These are phyloP conservation scores for Avena insularis DNA, from an alignment of 176 grass and related monocot species.

Conservation along the genomic window DNA sequence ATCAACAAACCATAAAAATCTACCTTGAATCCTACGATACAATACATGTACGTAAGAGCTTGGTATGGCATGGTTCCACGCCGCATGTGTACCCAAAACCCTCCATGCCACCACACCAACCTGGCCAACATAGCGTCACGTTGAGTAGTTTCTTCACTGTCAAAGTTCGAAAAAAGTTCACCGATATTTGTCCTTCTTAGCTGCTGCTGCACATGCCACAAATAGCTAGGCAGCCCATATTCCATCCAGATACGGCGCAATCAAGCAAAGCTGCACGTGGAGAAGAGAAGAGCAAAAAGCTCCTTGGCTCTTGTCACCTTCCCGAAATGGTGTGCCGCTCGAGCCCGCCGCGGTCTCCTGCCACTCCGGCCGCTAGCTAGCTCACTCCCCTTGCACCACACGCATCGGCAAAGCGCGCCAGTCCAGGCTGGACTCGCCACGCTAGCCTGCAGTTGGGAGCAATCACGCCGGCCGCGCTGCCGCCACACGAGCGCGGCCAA, in stretches of 20 bases:
- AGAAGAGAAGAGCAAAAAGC: not conserved
- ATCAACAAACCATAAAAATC: not conserved
- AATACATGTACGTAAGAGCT: not conserved
- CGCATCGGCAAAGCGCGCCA: constrained; percentile 26
- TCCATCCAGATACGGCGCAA: too few species aligned
- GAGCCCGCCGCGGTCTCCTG: not conserved
- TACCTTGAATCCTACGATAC: not conserved
- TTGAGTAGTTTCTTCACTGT: not conserved
- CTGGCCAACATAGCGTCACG: too few species aligned
- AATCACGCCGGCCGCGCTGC: constrained; percentile 12
- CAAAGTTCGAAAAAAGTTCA: not conserved
- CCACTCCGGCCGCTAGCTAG: constrained; percentile 18
- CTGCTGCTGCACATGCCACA: not conserved
- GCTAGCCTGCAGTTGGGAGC: not conserved
- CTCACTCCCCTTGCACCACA: not conserved
- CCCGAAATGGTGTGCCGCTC: constrained; percentile 1
- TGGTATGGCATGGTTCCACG: not conserved
- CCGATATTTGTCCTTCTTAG: constrained; percentile 11
- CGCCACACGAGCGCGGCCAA: constrained; percentile 10
- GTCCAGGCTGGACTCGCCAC: not conserved
- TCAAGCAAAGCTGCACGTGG: not conserved
- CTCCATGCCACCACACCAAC: not conserved
- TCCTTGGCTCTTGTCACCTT: not conserved
- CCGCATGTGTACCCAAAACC: not conserved
- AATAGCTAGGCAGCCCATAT: not conserved